Evolutionary conservation across 2,329 filamentous ascomycete species (phyloP), one percentile per base, ranked within the genome.

Genomic region (Helotiales sp.): DNA sequence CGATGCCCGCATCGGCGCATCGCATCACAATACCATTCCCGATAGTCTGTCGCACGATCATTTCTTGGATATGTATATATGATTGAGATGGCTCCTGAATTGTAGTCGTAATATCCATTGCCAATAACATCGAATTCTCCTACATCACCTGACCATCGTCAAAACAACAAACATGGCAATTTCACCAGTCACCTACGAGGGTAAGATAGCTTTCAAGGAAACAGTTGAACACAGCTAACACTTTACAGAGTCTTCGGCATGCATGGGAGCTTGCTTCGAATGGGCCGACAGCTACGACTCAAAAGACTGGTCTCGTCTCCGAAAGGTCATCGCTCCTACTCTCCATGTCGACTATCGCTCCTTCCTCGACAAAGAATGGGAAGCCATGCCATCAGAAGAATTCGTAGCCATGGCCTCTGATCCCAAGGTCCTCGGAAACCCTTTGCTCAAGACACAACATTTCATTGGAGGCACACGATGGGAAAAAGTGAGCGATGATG

Each of bases 221-320:
- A 19, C 15, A 27, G 31, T 27, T 17, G 24, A 9, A 15, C 7
- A 24, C 4, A 47, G 1, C 5, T 48, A 48, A 48, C 13, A 5
- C 22, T 33, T 19, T 4, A 40, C 25, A 60, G 58, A 60, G 33
- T 50, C 56, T 4, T 50, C 53, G 54, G 58, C 49, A 9, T 60
- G 75, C 76, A 57, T 57, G 54, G 25, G 50, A 9, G 54, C 58
- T 10, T 57, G 54, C 67, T 85, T 81, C 70, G 82, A 85, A 68
- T 87, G 84, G 84, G 82, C 83, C 55, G 82, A 85, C 70, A 82
- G 79, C 75, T 86, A 86, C 72, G 84, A 86, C 71, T 79, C 78
- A 72, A 87, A 87, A 73, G 82, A 87, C 74, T 87, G 84, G 83
- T 75, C 77, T 13, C 79, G 83, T 52, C 78, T 87, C 27, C 69